Evolutionary conservation across 495 filamentous ascomycete species (phyloP).

Genomic region (Penicillium odoratum): DNA sequence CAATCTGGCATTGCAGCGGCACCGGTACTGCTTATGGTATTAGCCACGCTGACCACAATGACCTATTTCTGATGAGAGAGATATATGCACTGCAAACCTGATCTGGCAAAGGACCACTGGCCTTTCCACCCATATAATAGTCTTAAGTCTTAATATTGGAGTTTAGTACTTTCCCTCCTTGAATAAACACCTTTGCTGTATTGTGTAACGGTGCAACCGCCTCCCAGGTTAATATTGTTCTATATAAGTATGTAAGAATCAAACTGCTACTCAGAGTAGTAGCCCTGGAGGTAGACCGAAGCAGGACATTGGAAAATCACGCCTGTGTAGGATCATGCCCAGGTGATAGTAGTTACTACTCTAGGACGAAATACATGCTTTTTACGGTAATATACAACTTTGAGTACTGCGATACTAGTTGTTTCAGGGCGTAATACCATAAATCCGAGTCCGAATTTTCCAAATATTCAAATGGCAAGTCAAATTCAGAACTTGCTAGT

Average conservation of each 20-base stretch:
- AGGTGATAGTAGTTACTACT: too few relatives aligned
- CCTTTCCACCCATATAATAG: not conserved
- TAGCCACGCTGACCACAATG: not conserved
- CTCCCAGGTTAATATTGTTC: not conserved
- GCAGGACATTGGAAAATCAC: not conserved
- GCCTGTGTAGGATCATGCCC: too few relatives aligned
- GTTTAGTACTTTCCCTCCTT: not conserved
- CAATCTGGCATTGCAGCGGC: not conserved
- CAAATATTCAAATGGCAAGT: not conserved
- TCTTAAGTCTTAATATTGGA: not conserved
- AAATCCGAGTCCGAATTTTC: not conserved
- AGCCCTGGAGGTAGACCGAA: not conserved
- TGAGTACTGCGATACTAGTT: not conserved
- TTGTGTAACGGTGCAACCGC: not conserved
- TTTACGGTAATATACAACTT: not conserved
- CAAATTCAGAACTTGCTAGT: not conserved
- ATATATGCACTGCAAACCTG: not conserved
- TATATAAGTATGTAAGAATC: not conserved
- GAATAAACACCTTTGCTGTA: not conserved
- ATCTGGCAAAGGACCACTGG: not conserved
- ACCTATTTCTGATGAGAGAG: not conserved
- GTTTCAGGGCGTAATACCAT: not conserved
- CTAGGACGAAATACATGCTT: not conserved
- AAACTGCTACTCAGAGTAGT: not conserved
- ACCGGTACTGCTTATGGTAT: slow-evolving; percentile 3